Percentiles rank a stretch among this genome's conserved stretches.
Conservation (phyloP, 371 early-diverging fungal species). For the Entomophthora muscae region DNA sequence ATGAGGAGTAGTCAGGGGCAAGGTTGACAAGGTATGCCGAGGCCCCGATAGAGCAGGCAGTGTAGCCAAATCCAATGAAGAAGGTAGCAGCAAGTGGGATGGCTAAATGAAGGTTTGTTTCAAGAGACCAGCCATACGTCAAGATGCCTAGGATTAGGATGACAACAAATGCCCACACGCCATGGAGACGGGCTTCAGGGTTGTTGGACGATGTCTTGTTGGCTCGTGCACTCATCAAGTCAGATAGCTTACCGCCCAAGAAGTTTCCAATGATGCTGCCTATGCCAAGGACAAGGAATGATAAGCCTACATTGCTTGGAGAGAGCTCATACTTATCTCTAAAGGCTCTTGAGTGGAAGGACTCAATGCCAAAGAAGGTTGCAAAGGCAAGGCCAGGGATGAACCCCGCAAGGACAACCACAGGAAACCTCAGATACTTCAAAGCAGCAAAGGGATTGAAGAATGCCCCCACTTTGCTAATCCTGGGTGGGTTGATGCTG, state of each 20-base stretch:
- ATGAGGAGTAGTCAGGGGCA: conserved; percentile 2
- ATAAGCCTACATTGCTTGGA: conserved; percentile 23
- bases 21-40: conserved; percentile 8
- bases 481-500: conserved; percentile 6
- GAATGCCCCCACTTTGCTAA: neutral
- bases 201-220: neutral
- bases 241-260: conserved; percentile 20
- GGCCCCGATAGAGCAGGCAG: neutral
- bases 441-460: conserved; percentile 18
- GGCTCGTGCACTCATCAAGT: conserved; percentile 12
- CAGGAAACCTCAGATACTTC: conserved; percentile 21
- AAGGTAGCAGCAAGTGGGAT: conserved; percentile 1
- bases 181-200: conserved; percentile 18
- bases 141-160: conserved; percentile 19
- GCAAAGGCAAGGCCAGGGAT: conserved; percentile 33
- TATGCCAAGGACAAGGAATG: conserved; percentile 23
- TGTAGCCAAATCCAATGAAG: neutral
- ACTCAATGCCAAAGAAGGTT: conserved; percentile 25
- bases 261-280: conserved; percentile 26
- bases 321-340: conserved; percentile 15
- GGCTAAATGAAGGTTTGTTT: conserved; percentile 13
- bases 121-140: conserved; percentile 26
- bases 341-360: conserved; percentile 19
- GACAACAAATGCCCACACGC: conserved; percentile 23
- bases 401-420: conserved; percentile 22